Percentiles rank a stretch among this genome's conserved stretches.
phyloP scores from a whole-genome alignment of 306 rosid species.

The Clitoria ternatea region DNA sequence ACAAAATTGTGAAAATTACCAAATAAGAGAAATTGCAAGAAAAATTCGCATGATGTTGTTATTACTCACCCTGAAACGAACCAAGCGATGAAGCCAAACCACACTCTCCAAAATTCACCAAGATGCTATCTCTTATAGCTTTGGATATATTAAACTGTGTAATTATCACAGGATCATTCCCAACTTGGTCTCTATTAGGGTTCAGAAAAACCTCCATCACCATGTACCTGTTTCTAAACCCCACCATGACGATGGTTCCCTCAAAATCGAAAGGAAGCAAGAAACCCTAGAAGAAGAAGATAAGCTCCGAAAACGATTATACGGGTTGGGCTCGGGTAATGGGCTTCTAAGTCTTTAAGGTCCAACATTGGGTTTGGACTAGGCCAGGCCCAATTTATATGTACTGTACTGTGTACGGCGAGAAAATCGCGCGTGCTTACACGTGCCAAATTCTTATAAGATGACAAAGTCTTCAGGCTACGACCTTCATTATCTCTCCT shows the following conservation, averaged over 20 bases:
- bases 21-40: not conserved
- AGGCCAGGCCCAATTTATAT: not conserved
- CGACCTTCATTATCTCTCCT: constrained; percentile 3
- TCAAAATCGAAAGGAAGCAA: not conserved
- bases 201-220: constrained; percentile 73
- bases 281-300: constrained; percentile 15
- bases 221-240: constrained; percentile 74
- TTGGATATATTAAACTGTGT: constrained; percentile 61
- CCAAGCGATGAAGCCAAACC: constrained; percentile 78
- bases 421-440: not conserved
- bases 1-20: not conserved
- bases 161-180: constrained; percentile 54
- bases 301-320: not conserved
- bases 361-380: not conserved
- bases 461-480: not conserved
- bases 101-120: constrained; percentile 78
- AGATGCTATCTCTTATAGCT: constrained; percentile 67
- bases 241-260: constrained; percentile 68
- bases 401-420: not conserved
- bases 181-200: constrained; percentile 53
- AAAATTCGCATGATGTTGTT: not conserved
- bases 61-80: constrained; percentile 58
- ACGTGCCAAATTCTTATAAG: constrained; percentile 23
- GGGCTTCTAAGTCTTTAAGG: not conserved
- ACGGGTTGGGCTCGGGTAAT: not conserved